Evolutionary conservation across 1,284 basidiomycete species (phyloP), one percentile per base, ranked within the genome.

Genomic region (Golubevia sp.): DNA sequence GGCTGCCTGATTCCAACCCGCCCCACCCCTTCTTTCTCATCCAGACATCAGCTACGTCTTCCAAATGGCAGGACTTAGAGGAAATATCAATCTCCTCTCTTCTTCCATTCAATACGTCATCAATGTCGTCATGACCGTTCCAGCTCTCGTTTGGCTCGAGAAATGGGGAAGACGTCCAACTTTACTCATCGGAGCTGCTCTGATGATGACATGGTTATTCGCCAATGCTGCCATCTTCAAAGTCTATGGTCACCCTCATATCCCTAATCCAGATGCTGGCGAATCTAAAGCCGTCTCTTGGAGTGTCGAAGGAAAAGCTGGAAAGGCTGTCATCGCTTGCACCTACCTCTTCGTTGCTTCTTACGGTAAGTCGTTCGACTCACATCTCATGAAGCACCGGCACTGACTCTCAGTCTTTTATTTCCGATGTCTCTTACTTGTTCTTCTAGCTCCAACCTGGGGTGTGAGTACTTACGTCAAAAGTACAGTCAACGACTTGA

Each of bases 101-200:
- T 51, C 34, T 25, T 51, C 49, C 63, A 71, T 73, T 55, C 69
- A 68, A 49, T 68, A 68, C 55, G 61, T 71, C n/a, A 67, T 73
- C 65, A 73, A 69, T 27, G 69, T 73, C 27, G 61, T 71, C 53
- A 69, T 69, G 66, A 73, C 71, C 27, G 57, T 73, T 13, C 71
- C 71, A 20, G 70, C 68, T 18, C 55, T 72, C 8, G 56, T 72
- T 52, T 70, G 55, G 27, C 44, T 72, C 53, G 70, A 72, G 56
- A 57, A 57, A 63, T 70, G 68, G 70, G 70, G 68, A 20, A 64
- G 70, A 49, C 68, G 69, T 11, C 70, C 68, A 24, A 73, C 68
- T 38, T 60, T 73, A 1, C 55, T 73, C 21, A 30, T 66, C 30
- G 71, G 71, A 48, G 54, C 68, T 18, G 60, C 61, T 49, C 55